These are phyloP conservation scores for Claviceps sp. DNA, from an alignment of 2,329 filamentous ascomycete genomes.

Conservation along the genomic window DNA sequence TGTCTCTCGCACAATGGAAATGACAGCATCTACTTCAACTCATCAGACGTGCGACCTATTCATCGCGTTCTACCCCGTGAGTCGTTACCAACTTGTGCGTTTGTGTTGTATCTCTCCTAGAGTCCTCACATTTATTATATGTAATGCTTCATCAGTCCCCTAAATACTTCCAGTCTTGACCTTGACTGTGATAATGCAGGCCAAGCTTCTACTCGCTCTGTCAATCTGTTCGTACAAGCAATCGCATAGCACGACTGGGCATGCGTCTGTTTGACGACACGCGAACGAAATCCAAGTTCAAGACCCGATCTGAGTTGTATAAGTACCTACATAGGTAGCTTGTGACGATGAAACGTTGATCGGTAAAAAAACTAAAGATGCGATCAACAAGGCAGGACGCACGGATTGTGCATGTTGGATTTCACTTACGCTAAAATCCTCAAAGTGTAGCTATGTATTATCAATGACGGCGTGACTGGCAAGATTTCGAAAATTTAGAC, in stretches of 20 bases:
- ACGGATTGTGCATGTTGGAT: not conserved
- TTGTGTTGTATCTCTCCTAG: too few species aligned
- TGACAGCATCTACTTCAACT: too few species aligned
- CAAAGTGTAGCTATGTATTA: not conserved
- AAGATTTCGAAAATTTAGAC: not conserved
- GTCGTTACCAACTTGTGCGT: too few species aligned
- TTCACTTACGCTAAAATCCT: not conserved
- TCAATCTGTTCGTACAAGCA: not conserved
- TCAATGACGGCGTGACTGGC: not conserved
- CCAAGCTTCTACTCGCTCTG: not conserved
- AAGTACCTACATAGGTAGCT: too few species aligned
- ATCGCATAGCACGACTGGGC: too few species aligned
- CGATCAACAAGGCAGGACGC: not conserved
- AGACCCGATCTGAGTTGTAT: not conserved
- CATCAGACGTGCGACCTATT: too few species aligned
- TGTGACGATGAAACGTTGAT: not conserved
- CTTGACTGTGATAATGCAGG: not conserved
- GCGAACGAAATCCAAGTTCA: not conserved
- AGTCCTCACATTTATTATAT: too few species aligned
- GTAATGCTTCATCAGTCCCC: too few species aligned
- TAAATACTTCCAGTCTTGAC: too few species aligned
- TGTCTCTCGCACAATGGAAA: too few species aligned
- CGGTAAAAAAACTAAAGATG: too few species aligned
- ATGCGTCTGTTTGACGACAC: not conserved
- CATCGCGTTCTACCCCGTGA: too few species aligned